phyloP scores from a whole-genome alignment of 1,139 yeast species.

The Geotrichum citri-aurantii region DNA sequence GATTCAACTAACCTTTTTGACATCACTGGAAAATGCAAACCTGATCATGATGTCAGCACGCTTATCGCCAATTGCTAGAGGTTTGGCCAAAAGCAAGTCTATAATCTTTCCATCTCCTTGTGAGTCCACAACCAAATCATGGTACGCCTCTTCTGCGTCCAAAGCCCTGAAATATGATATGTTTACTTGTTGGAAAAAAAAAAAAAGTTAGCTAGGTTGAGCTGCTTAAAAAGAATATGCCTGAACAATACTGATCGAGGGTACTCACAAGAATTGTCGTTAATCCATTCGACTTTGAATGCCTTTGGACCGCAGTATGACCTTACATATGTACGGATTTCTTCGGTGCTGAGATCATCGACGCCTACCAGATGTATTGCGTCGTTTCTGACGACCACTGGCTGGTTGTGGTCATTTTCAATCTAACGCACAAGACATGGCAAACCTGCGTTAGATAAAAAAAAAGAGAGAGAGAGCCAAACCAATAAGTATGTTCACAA shows the following conservation, averaged over 20 bases:
- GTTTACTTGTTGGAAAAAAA: slow-evolving; percentile 14
- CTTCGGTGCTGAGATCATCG: slow-evolving; percentile 59
- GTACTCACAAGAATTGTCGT: slow-evolving; percentile 45
- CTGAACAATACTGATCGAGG: no score
- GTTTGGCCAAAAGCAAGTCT: slow-evolving; percentile 33
- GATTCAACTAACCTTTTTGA: slow-evolving; percentile 39
- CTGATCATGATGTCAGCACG: slow-evolving; percentile 41
- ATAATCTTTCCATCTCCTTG: background rate
- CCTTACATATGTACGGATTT: slow-evolving; percentile 53
- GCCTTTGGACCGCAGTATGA: slow-evolving; percentile 42
- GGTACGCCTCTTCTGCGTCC: slow-evolving; percentile 16
- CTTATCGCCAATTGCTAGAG: slow-evolving; percentile 40
- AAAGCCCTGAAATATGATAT: slow-evolving; percentile 11
- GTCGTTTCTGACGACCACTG: slow-evolving; percentile 33
- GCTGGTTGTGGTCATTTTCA: background rate
- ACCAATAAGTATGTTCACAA: background rate
- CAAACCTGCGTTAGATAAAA: background rate
- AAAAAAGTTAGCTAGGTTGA: background rate
- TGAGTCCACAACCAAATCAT: background rate
- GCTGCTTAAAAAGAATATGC: background rate
- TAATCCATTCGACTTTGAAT: slow-evolving; percentile 62
- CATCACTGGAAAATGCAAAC: slow-evolving; percentile 50
- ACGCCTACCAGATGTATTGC: slow-evolving; percentile 58
- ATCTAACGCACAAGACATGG: background rate
- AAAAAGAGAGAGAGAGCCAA: background rate